Evolutionary conservation across 768 basidiomycete genomes (phyloP).

Genomic region (Mycena chlorophos): DNA sequence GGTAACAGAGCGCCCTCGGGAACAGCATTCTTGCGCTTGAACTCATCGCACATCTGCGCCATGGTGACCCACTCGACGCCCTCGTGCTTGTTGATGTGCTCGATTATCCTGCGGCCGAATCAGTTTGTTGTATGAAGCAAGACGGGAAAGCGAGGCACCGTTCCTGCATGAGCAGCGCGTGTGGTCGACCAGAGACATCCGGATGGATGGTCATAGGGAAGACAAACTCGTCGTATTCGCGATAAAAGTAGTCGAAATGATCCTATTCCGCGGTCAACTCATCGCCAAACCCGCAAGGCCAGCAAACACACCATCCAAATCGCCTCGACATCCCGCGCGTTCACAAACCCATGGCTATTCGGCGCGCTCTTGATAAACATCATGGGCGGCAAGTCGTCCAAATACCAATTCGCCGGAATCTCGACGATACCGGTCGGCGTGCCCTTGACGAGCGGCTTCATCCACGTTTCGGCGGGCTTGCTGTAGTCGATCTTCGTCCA

Average conservation of each 20-base stretch:
- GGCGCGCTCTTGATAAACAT: constrained; percentile 71
- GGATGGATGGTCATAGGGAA: constrained; percentile 81
- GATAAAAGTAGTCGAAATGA: constrained; percentile 24
- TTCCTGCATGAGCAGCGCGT: constrained; percentile 74
- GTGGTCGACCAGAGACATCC: constrained; percentile 64
- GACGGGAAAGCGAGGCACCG: constrained; percentile 21
- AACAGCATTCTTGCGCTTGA: constrained; percentile 53
- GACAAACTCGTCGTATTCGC: constrained; percentile 65
- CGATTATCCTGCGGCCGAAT: constrained; percentile 58
- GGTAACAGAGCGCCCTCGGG: constrained; percentile 58
- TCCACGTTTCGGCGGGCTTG: constrained; percentile 62
- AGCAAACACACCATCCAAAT: constrained; percentile 57
- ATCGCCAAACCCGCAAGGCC: neutral
- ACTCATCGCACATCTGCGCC: constrained; percentile 65
- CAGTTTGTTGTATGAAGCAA: neutral
- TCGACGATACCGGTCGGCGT: constrained; percentile 58
- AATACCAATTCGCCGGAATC: constrained; percentile 75
- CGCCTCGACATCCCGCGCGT: constrained; percentile 62
- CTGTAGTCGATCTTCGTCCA: constrained; percentile 76
- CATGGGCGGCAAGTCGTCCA: constrained; percentile 76
- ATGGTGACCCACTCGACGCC: constrained; percentile 71
- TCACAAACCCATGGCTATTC: constrained; percentile 76
- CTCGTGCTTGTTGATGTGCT: constrained; percentile 71
- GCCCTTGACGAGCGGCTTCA: constrained; percentile 68
- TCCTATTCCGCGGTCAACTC: neutral